Percentiles rank a stretch among this genome's conserved stretches.
Evolutionary conservation across 345 rosid genomes (phyloP).

Genomic region (Gossypium arboreum): DNA sequence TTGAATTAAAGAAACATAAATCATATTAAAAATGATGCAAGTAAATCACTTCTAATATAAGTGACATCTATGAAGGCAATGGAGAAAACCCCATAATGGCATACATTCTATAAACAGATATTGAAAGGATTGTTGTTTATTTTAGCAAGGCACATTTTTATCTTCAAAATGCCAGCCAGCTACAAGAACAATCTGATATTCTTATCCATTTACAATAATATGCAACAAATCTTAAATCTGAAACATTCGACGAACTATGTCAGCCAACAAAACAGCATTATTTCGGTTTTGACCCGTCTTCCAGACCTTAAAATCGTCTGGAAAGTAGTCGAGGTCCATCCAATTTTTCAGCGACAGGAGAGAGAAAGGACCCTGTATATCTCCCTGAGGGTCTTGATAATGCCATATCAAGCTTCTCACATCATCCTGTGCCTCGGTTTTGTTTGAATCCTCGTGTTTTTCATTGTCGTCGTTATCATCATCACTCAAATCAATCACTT

Average conservation of each 20-base stretch:
- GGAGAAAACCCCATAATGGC: too few species aligned
- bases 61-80: too few species aligned
- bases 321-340: constrained; percentile 49
- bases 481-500: constrained; percentile 59
- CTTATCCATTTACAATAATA: neutral
- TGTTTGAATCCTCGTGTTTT: constrained; percentile 29
- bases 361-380: constrained; percentile 63
- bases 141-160: neutral
- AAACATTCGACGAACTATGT: constrained; percentile 24
- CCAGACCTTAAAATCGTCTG: constrained; percentile 63
- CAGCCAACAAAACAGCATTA: constrained; percentile 41
- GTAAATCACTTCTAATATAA: too few species aligned
- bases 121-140: neutral
- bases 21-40: too few species aligned
- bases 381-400: constrained; percentile 65
- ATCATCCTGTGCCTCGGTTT: constrained; percentile 8
- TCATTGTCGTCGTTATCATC: constrained; percentile 60
- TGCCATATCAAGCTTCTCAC: constrained; percentile 42
- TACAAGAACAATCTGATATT: neutral
- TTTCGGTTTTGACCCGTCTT: constrained; percentile 41
- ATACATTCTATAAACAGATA: neutral
- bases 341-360: constrained; percentile 51
- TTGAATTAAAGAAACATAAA: too few species aligned
- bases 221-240: neutral
- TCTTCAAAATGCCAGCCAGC: neutral